phyloP scores from a whole-genome alignment of 2,329 filamentous ascomycete species.

The Akanthomyces dipterigenus region DNA sequence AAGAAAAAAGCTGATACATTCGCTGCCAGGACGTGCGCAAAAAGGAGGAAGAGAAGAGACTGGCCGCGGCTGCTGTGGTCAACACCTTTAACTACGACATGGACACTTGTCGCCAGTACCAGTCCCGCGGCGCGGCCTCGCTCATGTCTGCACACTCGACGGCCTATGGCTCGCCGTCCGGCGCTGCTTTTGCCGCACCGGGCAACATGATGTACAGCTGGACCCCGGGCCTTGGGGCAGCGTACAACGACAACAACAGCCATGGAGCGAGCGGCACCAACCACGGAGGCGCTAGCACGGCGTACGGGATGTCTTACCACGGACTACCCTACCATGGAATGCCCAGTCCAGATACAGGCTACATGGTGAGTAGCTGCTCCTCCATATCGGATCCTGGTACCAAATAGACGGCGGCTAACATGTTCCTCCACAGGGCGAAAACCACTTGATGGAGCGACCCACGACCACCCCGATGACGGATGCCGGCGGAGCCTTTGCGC shows the following conservation, averaged over 20 bases:
- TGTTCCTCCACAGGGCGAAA: background rate
- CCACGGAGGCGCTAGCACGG: background rate
- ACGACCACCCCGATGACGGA: conserved; percentile 2
- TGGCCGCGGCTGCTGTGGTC: background rate
- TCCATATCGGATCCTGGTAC: too few relatives aligned
- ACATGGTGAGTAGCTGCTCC: background rate
- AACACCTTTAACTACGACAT: conserved; percentile 22
- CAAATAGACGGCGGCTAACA: background rate
- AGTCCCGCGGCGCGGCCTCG: background rate
- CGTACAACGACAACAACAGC: background rate
- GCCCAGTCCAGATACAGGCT: conserved; percentile 3
- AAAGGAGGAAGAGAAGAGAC: background rate
- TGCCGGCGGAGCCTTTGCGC: conserved; percentile 2
- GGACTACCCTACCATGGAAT: background rate
- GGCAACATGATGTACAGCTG: background rate
- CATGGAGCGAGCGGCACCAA: background rate
- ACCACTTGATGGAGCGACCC: conserved; percentile 1
- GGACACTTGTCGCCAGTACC: conserved; percentile 24
- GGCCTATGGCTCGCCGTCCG: background rate
- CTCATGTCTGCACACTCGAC: background rate
- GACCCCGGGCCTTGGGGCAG: background rate
- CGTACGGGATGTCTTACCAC: background rate
- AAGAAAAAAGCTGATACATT: background rate
- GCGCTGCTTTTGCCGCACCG: background rate
- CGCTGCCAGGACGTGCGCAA: background rate